Evolutionary conservation across 495 filamentous ascomycete genomes (phyloP), one percentile per base, ranked within the genome.

Genomic region (Xylaria flabelliformis): DNA sequence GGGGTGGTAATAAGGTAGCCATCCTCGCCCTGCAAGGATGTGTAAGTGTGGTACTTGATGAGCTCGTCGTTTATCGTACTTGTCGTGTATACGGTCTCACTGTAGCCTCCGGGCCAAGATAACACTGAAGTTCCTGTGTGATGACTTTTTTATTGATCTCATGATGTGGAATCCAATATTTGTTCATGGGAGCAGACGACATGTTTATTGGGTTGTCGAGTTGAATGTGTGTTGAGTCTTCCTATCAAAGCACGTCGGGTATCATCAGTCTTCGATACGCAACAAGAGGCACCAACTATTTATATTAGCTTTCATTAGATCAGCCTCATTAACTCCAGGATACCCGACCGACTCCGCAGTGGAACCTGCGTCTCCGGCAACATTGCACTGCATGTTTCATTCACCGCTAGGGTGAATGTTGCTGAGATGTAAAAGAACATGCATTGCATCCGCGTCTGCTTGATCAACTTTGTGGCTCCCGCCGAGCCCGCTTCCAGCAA

Each of bases 101-200:
- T 62, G 85, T 87, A 48, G 86, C 82, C 70, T 86, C 82, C 0
- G 86, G 86, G 10, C 86, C 86, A 53, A 88, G 82, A 74, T 87
- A 86, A 71, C 84, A 88, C 72, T 87, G 86, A 63, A 88, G 83
- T 75, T 88, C 85, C 70, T 86, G 82, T 24, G 84, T 86, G 73
- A 88, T 88, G 69, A 88, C 84, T 69, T 85, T 87, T 66, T 87
- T 88, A 75, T 86, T 84, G 82, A 88, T 88, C 53, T 87, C 85
- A 65, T 83, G 75, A 70, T 86, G 84, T 39, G 86, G 86, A 58
- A 88, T 87, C 86, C 86, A 88, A 79, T 87, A 88, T 75, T 77
- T 81, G 77, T 87, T 88, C 82, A 86, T 84, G 61, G 80, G 70
- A 61, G 75, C 67, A 15, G 82, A 82, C 81, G 82, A 81, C 81